phyloP scores from a whole-genome alignment of 2,329 filamentous ascomycete genomes.

The Zarea fungicola region DNA sequence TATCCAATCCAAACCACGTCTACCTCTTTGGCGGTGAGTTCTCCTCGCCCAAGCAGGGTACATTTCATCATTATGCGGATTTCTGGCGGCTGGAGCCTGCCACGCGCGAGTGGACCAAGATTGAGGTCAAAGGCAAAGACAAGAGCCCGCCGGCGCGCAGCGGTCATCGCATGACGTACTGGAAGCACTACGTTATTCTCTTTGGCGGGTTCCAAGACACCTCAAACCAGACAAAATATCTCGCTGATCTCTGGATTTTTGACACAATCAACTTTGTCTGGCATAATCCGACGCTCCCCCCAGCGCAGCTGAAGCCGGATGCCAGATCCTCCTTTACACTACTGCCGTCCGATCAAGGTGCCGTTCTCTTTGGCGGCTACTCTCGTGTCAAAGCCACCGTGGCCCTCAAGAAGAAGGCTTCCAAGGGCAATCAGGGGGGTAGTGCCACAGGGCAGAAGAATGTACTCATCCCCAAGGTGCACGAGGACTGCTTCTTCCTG shows the following conservation, averaged over 20 bases:
- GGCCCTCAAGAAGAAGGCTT: conserved; percentile 52
- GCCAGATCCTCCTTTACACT: conserved; percentile 87
- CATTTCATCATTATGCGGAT: conserved; percentile 98
- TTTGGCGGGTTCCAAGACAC: conserved; percentile 98
- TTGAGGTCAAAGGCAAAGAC: conserved; percentile 74
- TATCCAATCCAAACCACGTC: conserved; percentile 75
- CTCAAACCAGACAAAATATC: conserved; percentile 87
- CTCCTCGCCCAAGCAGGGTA: conserved; percentile 92
- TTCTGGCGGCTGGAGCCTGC: conserved; percentile 90
- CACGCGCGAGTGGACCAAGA: conserved; percentile 81
- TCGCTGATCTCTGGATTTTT: conserved; percentile 92
- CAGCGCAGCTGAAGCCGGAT: conserved; percentile 82
- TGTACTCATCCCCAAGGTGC: conserved; percentile 78
- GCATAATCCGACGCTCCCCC: conserved; percentile 69
- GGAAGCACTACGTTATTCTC: conserved; percentile 92
- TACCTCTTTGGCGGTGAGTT: conserved; percentile 97
- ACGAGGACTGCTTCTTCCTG: conserved; percentile 93
- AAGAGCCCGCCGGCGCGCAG: conserved; percentile 79
- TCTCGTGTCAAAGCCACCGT: conserved; percentile 77
- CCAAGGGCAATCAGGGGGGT: conserved; percentile 51
- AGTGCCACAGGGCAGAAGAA: conserved; percentile 50
- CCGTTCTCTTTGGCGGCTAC: conserved; percentile 89
- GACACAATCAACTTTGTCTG: conserved; percentile 84
- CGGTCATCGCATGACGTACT: conserved; percentile 94
- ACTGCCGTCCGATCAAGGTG: conserved; percentile 83